Evolutionary conservation across 1,284 basidiomycete species (phyloP).

Genomic region (Phellinidium pouzarii): DNA sequence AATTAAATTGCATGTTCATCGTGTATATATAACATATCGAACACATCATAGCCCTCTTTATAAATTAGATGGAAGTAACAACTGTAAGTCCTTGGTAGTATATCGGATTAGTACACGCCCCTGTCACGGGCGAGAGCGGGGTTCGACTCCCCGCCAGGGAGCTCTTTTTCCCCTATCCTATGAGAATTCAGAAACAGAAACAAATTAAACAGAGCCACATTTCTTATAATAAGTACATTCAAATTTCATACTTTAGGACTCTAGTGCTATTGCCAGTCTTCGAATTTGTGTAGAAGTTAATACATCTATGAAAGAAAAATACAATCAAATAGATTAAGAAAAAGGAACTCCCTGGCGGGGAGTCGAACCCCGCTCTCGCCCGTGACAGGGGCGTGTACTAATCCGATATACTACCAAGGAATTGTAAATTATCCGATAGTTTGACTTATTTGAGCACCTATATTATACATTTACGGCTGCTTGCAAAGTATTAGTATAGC

Average conservation of each 20-base stretch:
- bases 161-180: conserved; percentile 15
- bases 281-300: too few species aligned
- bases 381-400: conserved; percentile 20
- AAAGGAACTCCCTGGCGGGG: conserved; percentile 30
- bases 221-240: too few species aligned
- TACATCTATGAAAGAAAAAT: too few species aligned
- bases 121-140: conserved; percentile 33
- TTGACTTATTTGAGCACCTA: not conserved
- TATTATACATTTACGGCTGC: not conserved
- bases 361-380: conserved; percentile 38
- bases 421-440: not conserved
- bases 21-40: too few species aligned
- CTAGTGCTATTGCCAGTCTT: too few species aligned
- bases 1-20: too few species aligned
- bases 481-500: not conserved
- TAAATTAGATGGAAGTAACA: not conserved
- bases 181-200: too few species aligned
- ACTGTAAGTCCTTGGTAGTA: conserved; percentile 4
- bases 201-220: too few species aligned
- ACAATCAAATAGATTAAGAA: not conserved
- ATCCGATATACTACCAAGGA: conserved; percentile 10
- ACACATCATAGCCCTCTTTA: too few species aligned
- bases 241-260: too few species aligned
- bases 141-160: conserved; percentile 36
- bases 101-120: conserved; percentile 9